Evolutionary conservation across 1,284 basidiomycete genomes (phyloP), one percentile per base, ranked within the genome.

Genomic region (Fomitopsis betulina): DNA sequence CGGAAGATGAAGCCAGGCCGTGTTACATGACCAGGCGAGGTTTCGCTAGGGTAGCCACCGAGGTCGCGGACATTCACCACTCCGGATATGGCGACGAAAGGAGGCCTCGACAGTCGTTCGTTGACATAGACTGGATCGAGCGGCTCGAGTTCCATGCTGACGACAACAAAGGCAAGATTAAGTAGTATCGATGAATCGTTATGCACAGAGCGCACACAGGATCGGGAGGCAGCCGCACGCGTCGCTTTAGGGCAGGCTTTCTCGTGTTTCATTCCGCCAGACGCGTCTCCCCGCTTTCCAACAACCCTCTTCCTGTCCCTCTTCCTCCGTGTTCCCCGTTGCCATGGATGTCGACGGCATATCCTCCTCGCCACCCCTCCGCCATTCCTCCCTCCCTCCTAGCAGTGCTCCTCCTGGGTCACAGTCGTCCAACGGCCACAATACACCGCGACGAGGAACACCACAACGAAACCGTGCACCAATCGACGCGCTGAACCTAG

Each of bases 1-100:
- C 89, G 85, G 67, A 80, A 86, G 15, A 85, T 69, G 59, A 80
- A 78, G 15, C 75, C 71, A 2, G 84, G 81, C 62, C 78, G 84
- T 45, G 83, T 90, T 60, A 80, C 69, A 56, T 77, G 71, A 58
- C 79, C 78, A 21, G 76, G 74, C 57, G 74, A 65, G 19, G 67
- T 69, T 5, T 84, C 81, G 50, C 58, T 59, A 15, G 81, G 73
- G 65, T 88, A 84, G 43, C 74, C 75, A 27, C 89, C 89, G 12
- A 91, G 74, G 70, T 89, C 87, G 54, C 89, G 79, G 47, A 86
- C 76, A 65, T 91, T 91, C 63, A 82, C 83, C 13, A 91, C 87
- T 45, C 89, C 89, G 25, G 80, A 69, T 62, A 91, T 78, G 12
- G 74, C 69, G 15, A 89, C 80, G 61, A 91, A 91, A 0, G 89